A percentile compares a stretch with the other conserved stretches of the same genome.
phyloP scores from a whole-genome alignment of 2,329 filamentous ascomycete genomes.

The Zymoseptoria ardabiliae region DNA sequence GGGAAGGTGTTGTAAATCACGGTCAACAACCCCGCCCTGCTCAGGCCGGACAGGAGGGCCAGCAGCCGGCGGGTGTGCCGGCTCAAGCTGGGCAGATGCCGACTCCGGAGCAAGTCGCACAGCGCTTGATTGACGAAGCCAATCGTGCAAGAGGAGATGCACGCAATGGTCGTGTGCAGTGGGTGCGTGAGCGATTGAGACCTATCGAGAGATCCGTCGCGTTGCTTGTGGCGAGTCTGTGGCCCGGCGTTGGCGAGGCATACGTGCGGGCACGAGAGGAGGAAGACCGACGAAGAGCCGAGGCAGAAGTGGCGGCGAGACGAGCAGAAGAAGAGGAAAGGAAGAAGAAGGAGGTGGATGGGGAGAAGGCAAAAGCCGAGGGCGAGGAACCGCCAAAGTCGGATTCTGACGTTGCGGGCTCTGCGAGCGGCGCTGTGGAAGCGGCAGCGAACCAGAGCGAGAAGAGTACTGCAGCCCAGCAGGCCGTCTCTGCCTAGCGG shows the following conservation, averaged over 20 bases:
- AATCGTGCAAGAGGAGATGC: slow-evolving; percentile 2
- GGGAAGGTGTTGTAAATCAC: slow-evolving; percentile 37
- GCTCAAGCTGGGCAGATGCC: slow-evolving; percentile 22
- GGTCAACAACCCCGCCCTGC: slow-evolving; percentile 11
- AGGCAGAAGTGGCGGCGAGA: slow-evolving; percentile 23
- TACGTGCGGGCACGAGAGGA: slow-evolving; percentile 49
- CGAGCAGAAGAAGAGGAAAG: slow-evolving; percentile 23
- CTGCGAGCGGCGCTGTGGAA: not conserved
- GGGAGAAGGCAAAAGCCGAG: not conserved
- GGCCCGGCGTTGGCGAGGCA: slow-evolving; percentile 55
- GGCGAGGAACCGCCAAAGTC: not conserved
- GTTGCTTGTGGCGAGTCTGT: slow-evolving; percentile 56
- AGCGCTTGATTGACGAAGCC: slow-evolving; percentile 31
- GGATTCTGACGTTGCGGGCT: not conserved
- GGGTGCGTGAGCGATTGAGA: slow-evolving; percentile 33
- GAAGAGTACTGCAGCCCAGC: not conserved
- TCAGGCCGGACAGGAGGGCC: slow-evolving; percentile 3
- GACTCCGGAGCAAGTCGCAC: slow-evolving; percentile 37
- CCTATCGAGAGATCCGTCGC: slow-evolving; percentile 49
- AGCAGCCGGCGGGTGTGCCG: slow-evolving; percentile 3
- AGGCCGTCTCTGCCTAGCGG: not conserved
- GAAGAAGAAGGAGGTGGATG: slow-evolving; percentile 12
- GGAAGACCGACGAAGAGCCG: slow-evolving; percentile 25
- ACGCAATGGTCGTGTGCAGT: slow-evolving; percentile 18
- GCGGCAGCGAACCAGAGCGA: not conserved